phyloP scores from a whole-genome alignment of 2,329 filamentous ascomycete species.

The Metarhizium humberi region DNA sequence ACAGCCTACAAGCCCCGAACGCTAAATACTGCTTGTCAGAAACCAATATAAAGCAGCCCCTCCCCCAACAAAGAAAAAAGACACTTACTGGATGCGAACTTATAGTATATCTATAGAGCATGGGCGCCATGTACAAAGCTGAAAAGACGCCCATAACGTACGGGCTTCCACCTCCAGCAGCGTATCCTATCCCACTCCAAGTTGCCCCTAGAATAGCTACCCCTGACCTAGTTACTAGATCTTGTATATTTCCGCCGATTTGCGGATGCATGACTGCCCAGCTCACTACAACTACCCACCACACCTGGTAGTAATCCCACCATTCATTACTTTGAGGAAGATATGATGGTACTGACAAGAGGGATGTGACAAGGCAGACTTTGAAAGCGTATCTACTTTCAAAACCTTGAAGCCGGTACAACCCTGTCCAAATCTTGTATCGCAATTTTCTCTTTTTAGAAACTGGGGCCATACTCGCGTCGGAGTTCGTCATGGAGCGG shows the following conservation, averaged over 20 bases:
- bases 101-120: constrained; percentile 47
- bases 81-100: constrained; percentile 40
- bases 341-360: constrained; percentile 47
- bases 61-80: no score
- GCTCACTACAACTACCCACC: constrained; percentile 49
- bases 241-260: constrained; percentile 48
- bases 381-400: constrained; percentile 50
- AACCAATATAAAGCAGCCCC: neutral
- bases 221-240: constrained; percentile 41
- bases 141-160: constrained; percentile 47
- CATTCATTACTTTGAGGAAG: constrained; percentile 32
- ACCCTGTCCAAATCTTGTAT: constrained; percentile 37
- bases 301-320: constrained; percentile 46
- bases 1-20: constrained; percentile 49
- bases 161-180: constrained; percentile 40
- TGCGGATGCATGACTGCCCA: constrained; percentile 43
- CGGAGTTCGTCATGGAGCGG: neutral
- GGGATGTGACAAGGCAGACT: constrained; percentile 38
- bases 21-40: constrained; percentile 16
- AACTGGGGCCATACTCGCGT: constrained; percentile 3
- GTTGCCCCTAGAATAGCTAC: constrained; percentile 41
- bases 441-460: constrained; percentile 29
- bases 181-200: constrained; percentile 45
- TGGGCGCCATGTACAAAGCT: constrained; percentile 48
- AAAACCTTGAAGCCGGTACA: constrained; percentile 47